Conservation (phyloP, 2,329 filamentous ascomycete species). For the Trichoderma simmonsii region DNA sequence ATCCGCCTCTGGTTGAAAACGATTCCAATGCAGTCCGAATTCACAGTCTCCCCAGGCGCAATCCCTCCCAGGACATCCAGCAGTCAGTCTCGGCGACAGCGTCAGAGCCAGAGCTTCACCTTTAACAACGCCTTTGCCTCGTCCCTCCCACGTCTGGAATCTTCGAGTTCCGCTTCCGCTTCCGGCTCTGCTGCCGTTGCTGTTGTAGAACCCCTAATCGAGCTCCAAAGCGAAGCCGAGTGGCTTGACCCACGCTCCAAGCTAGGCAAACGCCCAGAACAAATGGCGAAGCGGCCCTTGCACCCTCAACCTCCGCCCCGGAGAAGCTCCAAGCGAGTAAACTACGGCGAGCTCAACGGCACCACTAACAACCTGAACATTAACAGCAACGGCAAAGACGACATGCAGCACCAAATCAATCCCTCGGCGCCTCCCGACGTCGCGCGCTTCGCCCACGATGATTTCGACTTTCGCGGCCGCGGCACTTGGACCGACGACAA, state of each 20-base stretch:
- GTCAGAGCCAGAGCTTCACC: constrained; percentile 10
- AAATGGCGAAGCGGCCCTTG: background rate
- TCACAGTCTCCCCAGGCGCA: constrained; percentile 48
- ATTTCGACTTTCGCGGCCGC: constrained; percentile 50
- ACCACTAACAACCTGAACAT: no score
- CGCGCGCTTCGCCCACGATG: constrained; percentile 51
- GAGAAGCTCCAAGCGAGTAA: constrained; percentile 3
- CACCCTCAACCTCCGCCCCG: constrained; percentile 9
- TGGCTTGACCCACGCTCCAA: constrained; percentile 45
- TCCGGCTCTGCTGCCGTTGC: constrained; percentile 29
- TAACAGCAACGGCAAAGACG: background rate
- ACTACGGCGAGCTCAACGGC: constrained; percentile 20
- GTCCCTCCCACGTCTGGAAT: constrained; percentile 18
- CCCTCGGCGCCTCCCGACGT: constrained; percentile 45
- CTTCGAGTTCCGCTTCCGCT: constrained; percentile 3
- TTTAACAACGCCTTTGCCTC: constrained; percentile 20
- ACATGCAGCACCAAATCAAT: constrained; percentile 33
- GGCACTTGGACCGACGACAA: constrained; percentile 68
- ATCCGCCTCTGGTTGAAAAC: background rate
- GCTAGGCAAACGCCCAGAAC: constrained; percentile 24
- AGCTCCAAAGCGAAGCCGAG: constrained; percentile 43
- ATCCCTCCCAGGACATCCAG: constrained; percentile 73
- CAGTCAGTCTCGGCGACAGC: constrained; percentile 27
- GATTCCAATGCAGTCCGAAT: background rate
- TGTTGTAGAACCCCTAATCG: constrained; percentile 52